Evolutionary conservation across 805 yeast genomes (phyloP).

Genomic region (Ogataea methanolica): DNA sequence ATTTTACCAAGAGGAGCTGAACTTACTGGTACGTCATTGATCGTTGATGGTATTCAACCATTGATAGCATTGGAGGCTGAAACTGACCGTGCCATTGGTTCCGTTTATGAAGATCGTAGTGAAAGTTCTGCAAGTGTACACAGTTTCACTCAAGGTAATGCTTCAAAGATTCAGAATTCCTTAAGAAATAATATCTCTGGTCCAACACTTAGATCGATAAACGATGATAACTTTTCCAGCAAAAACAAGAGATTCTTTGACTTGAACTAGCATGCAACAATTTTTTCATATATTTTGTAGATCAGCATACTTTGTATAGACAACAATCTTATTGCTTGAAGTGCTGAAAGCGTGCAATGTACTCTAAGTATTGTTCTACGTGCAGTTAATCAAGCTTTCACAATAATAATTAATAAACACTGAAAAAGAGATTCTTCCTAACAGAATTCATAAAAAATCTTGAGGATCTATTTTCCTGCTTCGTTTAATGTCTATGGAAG

Average conservation of each 20-base stretch:
- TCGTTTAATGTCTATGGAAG: no score
- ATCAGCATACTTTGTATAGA: no score
- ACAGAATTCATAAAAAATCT: no score
- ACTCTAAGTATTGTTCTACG: no score
- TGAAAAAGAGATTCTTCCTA: no score
- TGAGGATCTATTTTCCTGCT: no score
- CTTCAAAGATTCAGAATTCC: conserved; percentile 8
- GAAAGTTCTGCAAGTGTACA: not conserved
- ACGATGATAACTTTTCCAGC: conserved; percentile 24
- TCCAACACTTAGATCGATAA: conserved; percentile 25
- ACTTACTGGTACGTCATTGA: conserved; percentile 47
- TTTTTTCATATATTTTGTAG: no score
- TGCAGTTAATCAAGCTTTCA: no score
- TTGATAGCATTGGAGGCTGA: conserved; percentile 17
- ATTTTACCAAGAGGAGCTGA: conserved; percentile 71
- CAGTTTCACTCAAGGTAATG: conserved; percentile 2
- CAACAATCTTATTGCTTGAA: no score
- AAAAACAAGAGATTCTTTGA: conserved; percentile 26
- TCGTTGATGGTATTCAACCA: conserved; percentile 60
- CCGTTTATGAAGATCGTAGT: not conserved
- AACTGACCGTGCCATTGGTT: conserved; percentile 1
- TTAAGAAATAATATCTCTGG: conserved; percentile 12
- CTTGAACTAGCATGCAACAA: conserved; percentile 9
- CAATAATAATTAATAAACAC: no score
- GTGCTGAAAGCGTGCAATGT: no score